Percentiles rank a stretch among this genome's conserved stretches.
These are phyloP conservation scores for Ehretia macrophylla DNA, from an alignment of 257 asterid species.

Conservation along the genomic window DNA sequence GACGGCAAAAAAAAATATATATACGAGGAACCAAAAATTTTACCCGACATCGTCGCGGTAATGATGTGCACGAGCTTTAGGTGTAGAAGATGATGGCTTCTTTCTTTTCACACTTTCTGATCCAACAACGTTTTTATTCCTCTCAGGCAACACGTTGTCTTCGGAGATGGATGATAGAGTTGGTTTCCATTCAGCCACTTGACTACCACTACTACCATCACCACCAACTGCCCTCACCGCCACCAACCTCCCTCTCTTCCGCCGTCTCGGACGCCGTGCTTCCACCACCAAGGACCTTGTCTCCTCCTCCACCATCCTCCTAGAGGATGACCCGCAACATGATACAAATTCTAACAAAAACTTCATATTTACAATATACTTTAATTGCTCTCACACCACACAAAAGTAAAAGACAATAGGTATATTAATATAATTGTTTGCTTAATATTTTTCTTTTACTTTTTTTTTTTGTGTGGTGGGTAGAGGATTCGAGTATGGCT, in stretches of 20 bases:
- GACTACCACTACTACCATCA: neutral
- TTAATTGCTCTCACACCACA: neutral
- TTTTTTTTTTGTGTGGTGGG: neutral
- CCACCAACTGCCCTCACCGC: neutral
- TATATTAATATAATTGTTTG: no score
- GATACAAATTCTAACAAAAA: constrained; percentile 45
- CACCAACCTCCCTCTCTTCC: constrained; percentile 31
- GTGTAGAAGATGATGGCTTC: constrained; percentile 22
- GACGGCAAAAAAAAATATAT: neutral
- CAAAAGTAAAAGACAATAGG: neutral
- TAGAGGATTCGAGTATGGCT: neutral
- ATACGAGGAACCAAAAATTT: no score
- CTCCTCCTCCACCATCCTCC: constrained; percentile 33
- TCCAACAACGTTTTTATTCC: constrained; percentile 18
- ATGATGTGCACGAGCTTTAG: constrained; percentile 19
- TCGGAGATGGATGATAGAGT: constrained; percentile 30
- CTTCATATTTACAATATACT: constrained; percentile 27
- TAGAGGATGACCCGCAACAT: constrained; percentile 36
- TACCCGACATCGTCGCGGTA: constrained; percentile 19
- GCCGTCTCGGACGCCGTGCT: constrained; percentile 20
- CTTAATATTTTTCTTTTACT: no score
- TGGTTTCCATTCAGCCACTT: constrained; percentile 32
- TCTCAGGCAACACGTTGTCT: constrained; percentile 17
- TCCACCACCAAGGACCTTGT: constrained; percentile 29
- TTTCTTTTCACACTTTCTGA: constrained; percentile 26